Base-by-base conservation (phyloP, 345 rosid species). In the Fremontodendron californicum region DNA sequence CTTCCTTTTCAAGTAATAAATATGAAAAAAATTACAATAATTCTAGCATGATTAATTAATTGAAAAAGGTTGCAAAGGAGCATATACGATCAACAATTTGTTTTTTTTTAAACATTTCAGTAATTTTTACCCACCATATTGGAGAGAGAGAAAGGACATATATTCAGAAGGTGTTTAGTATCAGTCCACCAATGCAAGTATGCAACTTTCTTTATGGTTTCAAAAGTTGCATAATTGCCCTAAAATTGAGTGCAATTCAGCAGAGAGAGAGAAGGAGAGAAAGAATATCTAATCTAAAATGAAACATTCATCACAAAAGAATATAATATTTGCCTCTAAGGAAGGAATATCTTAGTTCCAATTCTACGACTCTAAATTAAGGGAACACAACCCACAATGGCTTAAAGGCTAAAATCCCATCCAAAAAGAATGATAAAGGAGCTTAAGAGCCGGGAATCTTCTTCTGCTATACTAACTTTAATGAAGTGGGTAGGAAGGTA, bases 331-430 rank as follows among this genome's bases (percentile, higher is more conserved):
- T 84, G 74, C 72, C 58, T 62, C 79, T 66, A 89, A 88, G 96
- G 65, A 90, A 90, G 81, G 96, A 92, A 92, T 90, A 90, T 90
- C 92, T 90, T 78, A 87, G 84, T 87, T 90, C 91, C 85, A 90
- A 88, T 87, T 87, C 91, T 87, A 87, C 91, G 93, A 87, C 92
- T 87, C 91, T 84, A 84, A 87, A 85, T 89, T 83, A 89, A 89
- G 86, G 87, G 89, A 88, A 78, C 80, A 77, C 82, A 78, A 82
- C 86, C 82, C 81, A 82, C 87, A 83, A 82, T 80, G 15, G 86
- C 82, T 86, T 83, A 87, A 89, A 89, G 82, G 23, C 46, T 46
- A 81, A 84, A 81, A 62, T 46, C 58, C 77, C 78, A 35, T 57
- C 71, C 52, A 1, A 31, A 77, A 88, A 83, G 85, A 83, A 81